Evolutionary conservation across 495 filamentous ascomycete species (phyloP).

Genomic region (Xylaria palmicola): DNA sequence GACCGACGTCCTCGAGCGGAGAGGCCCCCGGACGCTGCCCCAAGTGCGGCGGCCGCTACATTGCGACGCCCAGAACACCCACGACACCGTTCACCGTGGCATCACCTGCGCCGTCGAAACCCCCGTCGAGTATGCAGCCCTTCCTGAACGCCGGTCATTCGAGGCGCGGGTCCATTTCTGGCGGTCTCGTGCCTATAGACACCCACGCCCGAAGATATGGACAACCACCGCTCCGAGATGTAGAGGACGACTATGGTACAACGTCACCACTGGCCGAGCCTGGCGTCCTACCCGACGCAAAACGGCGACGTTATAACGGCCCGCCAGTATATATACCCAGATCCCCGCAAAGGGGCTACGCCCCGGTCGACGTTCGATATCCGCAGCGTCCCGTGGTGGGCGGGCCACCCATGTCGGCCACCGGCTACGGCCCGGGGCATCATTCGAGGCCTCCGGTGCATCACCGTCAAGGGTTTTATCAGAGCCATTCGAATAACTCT

Average conservation of each 20-base stretch:
- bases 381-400: constrained; percentile 21
- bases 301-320: constrained; percentile 55
- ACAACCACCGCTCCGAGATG: constrained; percentile 26
- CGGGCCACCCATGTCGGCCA: constrained; percentile 21
- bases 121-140: constrained; percentile 18
- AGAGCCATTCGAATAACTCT: constrained; percentile 21
- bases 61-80: constrained; percentile 56
- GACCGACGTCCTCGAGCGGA: constrained; percentile 33
- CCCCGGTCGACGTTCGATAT: constrained; percentile 22
- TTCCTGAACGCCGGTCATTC: constrained; percentile 31
- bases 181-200: constrained; percentile 18
- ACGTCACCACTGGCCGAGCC: constrained; percentile 30
- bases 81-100: constrained; percentile 47
- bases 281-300: constrained; percentile 48
- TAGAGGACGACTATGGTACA: constrained; percentile 44
- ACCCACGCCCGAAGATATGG: constrained; percentile 27
- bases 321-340: constrained; percentile 24
- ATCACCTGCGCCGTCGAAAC: constrained; percentile 16
- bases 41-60: constrained; percentile 63
- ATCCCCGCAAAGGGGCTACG: constrained; percentile 28
- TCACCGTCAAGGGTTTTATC: constrained; percentile 16
- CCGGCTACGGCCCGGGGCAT: constrained; percentile 20
- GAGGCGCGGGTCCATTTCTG: constrained; percentile 27
- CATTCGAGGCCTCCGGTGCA: constrained; percentile 23
- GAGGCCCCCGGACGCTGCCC: constrained; percentile 55